Percentiles rank a stretch among this genome's conserved stretches.
phyloP scores from a whole-genome alignment of 2,329 filamentous ascomycete species.

The Aspergillus calidoustus region DNA sequence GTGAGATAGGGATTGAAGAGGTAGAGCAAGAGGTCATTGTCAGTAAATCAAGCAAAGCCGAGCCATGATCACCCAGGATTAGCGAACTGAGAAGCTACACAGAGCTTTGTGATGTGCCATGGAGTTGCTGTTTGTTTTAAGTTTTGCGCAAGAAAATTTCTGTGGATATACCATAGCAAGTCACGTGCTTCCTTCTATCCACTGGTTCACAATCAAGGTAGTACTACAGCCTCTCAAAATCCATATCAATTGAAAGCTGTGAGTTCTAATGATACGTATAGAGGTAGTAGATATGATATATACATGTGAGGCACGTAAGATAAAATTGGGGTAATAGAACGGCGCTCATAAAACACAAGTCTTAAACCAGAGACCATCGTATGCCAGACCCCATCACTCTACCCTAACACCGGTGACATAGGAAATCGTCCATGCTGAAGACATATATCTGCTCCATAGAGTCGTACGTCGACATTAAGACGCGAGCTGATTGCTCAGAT shows the following conservation, averaged over 20 bases:
- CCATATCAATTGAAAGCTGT: not conserved
- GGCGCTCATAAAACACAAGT: constrained; percentile 20
- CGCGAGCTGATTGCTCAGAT: constrained; percentile 6
- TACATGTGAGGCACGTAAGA: constrained; percentile 5
- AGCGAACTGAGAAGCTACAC: not conserved
- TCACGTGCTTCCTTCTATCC: not conserved
- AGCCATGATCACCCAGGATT: not conserved
- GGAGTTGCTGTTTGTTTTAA: not conserved
- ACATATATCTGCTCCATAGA: constrained; percentile 5
- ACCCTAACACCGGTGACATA: constrained; percentile 17
- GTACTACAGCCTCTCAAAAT: too few species aligned
- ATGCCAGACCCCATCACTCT: constrained; percentile 15
- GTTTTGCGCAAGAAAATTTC: not conserved
- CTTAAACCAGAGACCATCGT: constrained; percentile 8
- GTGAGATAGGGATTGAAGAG: not conserved
- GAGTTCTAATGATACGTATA: not conserved
- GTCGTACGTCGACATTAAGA: not conserved
- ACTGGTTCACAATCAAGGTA: not conserved
- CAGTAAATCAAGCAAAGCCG: not conserved
- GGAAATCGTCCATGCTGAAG: constrained; percentile 11
- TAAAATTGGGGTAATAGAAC: constrained; percentile 6
- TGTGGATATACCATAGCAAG: not conserved
- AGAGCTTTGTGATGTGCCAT: too few species aligned
- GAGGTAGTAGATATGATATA: constrained; percentile 3
- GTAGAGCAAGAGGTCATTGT: not conserved